phyloP scores from a whole-genome alignment of 768 basidiomycete genomes.

The Tylopilus sp. region DNA sequence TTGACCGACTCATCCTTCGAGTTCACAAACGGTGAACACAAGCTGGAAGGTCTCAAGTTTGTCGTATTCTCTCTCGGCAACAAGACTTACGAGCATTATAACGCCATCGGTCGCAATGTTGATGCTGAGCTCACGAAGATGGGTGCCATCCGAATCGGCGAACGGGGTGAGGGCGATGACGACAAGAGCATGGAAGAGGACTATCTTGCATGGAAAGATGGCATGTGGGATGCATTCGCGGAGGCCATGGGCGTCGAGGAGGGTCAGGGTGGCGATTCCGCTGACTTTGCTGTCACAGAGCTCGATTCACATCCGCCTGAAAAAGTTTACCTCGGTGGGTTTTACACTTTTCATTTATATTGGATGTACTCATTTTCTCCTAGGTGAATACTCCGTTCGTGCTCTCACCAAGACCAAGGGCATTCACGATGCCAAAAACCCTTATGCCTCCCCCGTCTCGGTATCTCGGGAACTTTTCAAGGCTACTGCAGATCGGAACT shows the following conservation, averaged over 20 bases:
- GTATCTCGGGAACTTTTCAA: slow-evolving; percentile 83
- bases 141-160: slow-evolving; percentile 83
- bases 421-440: slow-evolving; percentile 98
- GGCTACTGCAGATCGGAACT: slow-evolving; percentile 73
- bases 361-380: background rate
- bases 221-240: slow-evolving; percentile 93
- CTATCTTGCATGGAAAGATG: slow-evolving; percentile 98
- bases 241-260: slow-evolving; percentile 84
- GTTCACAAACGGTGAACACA: slow-evolving; percentile 76
- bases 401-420: slow-evolving; percentile 92
- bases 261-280: slow-evolving; percentile 90
- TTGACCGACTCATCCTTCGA: slow-evolving; percentile 82
- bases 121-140: slow-evolving; percentile 72
- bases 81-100: slow-evolving; percentile 95
- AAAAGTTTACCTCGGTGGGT: slow-evolving; percentile 89
- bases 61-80: slow-evolving; percentile 94
- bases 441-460: slow-evolving; percentile 81
- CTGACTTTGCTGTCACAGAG: slow-evolving; percentile 92
- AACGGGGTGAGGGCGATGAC: slow-evolving; percentile 94
- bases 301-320: slow-evolving; percentile 68
- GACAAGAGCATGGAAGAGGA: slow-evolving; percentile 99
- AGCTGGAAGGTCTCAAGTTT: slow-evolving; percentile 83
- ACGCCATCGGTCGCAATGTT: slow-evolving; percentile 78
- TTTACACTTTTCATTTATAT: background rate
- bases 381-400: slow-evolving; percentile 93